These are phyloP conservation scores for Arabidopsis hybrid DNA, from an alignment of 441 rosid genomes.

Conservation along the genomic window DNA sequence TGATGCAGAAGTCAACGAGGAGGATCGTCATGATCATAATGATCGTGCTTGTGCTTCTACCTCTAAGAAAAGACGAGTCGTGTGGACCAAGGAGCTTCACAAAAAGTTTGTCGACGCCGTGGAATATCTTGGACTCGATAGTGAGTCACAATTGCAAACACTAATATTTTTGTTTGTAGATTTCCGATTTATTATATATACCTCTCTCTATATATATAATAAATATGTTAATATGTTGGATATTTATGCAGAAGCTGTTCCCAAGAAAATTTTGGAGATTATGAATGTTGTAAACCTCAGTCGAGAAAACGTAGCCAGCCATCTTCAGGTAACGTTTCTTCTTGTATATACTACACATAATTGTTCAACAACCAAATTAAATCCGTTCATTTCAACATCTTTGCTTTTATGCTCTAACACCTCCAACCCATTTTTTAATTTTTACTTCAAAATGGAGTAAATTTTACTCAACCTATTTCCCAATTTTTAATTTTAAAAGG, in stretches of 20 bases:
- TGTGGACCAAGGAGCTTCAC: slow-evolving; percentile 26
- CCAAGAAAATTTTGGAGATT: slow-evolving; percentile 78
- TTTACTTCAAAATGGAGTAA: too few relatives aligned
- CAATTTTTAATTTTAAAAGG: too few relatives aligned
- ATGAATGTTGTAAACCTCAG: slow-evolving; percentile 82
- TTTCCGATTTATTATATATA: background rate
- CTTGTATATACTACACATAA: background rate
- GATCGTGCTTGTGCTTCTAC: slow-evolving; percentile 3
- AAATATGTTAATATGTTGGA: background rate
- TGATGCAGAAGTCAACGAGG: background rate
- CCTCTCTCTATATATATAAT: background rate
- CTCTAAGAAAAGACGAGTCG: slow-evolving; percentile 37
- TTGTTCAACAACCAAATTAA: background rate
- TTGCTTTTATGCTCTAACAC: too few relatives aligned
- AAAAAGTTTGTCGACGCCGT: slow-evolving; percentile 21
- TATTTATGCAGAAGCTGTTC: slow-evolving; percentile 70
- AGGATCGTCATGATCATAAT: background rate
- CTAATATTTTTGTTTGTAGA: background rate
- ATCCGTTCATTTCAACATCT: too few relatives aligned
- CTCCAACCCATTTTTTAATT: too few relatives aligned
- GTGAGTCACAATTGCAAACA: slow-evolving; percentile 21
- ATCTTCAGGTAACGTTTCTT: slow-evolving; percentile 75
- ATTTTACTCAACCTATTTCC: too few relatives aligned
- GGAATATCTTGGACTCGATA: background rate
- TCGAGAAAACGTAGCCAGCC: slow-evolving; percentile 93